phyloP scores from a whole-genome alignment of 495 filamentous ascomycete species.

The Trichocladium antarcticum region DNA sequence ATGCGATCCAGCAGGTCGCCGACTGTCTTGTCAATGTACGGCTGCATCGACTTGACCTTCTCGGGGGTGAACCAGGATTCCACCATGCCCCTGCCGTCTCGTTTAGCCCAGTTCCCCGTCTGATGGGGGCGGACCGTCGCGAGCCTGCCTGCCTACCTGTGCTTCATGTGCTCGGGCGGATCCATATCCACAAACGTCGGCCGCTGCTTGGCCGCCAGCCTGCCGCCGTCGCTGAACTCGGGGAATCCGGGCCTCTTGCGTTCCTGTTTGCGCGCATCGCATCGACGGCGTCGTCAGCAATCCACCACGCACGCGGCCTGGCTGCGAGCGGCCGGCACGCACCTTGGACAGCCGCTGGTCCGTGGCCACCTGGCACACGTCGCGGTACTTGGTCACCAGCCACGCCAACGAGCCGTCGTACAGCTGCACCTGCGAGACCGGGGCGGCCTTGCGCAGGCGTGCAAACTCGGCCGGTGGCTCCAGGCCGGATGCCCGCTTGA shows the following conservation, averaged over 20 bases:
- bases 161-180: conserved; percentile 33
- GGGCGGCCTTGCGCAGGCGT: conserved; percentile 27
- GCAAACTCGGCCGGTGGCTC: conserved; percentile 36
- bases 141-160: conserved; percentile 9
- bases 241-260: conserved; percentile 36
- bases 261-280: conserved; percentile 16
- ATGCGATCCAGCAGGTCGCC: conserved; percentile 29
- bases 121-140: no score
- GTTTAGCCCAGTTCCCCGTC: no score
- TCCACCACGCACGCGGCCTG: not conserved
- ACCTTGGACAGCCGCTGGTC: conserved; percentile 33
- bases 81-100: conserved; percentile 30
- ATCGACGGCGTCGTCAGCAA: not conserved
- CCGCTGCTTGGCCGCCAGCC: conserved; percentile 32
- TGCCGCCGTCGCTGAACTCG: conserved; percentile 32
- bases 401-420: conserved; percentile 36
- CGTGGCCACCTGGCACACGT: conserved; percentile 34
- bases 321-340: not conserved
- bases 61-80: conserved; percentile 29
- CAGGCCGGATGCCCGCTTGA: conserved; percentile 28
- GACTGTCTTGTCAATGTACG: conserved; percentile 37
- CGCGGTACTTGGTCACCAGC: conserved; percentile 37
- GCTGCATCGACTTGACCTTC: conserved; percentile 29
- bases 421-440: conserved; percentile 35
- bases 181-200: conserved; percentile 44